Percentiles rank a stretch among this genome's conserved stretches.
Evolutionary conservation across 495 filamentous ascomycete species (phyloP).

Genomic region (Talaromyces thailandensis): DNA sequence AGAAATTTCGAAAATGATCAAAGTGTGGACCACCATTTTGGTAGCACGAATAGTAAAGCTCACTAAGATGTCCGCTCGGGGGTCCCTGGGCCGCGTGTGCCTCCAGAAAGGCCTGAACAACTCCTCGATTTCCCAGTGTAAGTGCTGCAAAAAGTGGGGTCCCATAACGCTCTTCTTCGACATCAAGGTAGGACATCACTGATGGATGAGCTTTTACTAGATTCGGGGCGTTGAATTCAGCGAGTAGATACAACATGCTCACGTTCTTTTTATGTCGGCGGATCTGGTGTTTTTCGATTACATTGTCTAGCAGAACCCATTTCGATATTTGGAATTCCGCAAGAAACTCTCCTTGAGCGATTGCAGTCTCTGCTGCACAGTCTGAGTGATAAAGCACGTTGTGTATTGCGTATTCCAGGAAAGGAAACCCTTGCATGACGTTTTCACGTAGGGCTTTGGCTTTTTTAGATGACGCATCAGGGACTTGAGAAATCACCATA

Average conservation of each 20-base stretch:
- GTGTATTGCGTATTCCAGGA: too few species aligned
- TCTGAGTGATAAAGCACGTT: too few species aligned
- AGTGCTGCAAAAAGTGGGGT: conserved; percentile 36
- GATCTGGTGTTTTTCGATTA: too few species aligned
- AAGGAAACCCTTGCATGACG: too few species aligned
- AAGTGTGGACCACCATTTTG: too few species aligned
- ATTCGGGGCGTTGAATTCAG: conserved; percentile 27
- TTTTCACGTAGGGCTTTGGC: neutral
- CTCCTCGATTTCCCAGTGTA: conserved; percentile 15
- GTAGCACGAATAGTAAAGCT: neutral
- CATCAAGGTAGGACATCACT: conserved; percentile 15
- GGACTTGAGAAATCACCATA: neutral
- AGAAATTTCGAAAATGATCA: neutral
- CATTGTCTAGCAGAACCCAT: too few species aligned
- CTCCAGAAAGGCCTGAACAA: conserved; percentile 18
- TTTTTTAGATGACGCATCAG: neutral
- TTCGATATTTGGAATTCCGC: too few species aligned
- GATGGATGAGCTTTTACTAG: conserved; percentile 24
- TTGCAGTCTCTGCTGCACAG: too few species aligned
- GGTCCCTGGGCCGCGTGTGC: neutral
- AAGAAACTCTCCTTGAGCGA: too few species aligned
- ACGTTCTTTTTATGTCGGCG: conserved; percentile 5
- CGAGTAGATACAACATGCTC: conserved; percentile 38
- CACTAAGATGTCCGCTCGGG: neutral
- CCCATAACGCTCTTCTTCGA: conserved; percentile 26